Evolutionary conservation across 176 grass and related monocot species (phyloP), one percentile per base, ranked within the genome.

Genomic region (Rhynchospora pubera): DNA sequence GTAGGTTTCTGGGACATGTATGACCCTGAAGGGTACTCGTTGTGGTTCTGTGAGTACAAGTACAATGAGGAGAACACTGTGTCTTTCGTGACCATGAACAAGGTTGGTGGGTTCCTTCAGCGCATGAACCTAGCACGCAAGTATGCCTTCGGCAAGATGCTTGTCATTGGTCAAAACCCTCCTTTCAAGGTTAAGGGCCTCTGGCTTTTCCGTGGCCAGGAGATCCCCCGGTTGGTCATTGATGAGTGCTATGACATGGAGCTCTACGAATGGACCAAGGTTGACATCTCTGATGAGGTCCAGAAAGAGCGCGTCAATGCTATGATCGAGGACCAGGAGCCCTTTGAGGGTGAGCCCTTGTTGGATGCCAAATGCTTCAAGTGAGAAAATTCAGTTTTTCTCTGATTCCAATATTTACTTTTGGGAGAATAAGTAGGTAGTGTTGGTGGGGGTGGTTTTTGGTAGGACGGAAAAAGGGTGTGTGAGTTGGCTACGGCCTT

Each of bases 1-100:
- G 57, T 93, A 99, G 96, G 96, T 85, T 99, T 99, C 85, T 99
- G 96, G 96, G 86, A 99, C 30, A 99, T 99, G 96, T 99, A 88
- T 74, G 96, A 99, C 65, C 85, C 96, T 12, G 96, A 99, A 73
- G 96, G 96, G 13, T 99, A 99, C 85, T 99, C 96, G 58, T 57
- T 99, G 7, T 99, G 96, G 96, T 99, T 99, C 86, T 99, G 91
- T 62, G 89, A 99, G 24, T 99, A 99, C 89, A 99, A 95, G 52
- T 99, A 99, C 89, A 92, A 99, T 1, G 87, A 95, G 4, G 96
- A 99, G 89, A 99, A 99, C 89, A 93, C 86, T 0, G 92, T 99
- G 1, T 93, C 96, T 1, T 99, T 88, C 5, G 92, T 99, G 50
- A 99, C 96, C 39, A 6, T 99, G 81, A 99, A 99, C 87, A 99